phyloP scores from a whole-genome alignment of 176 grass and related monocot genomes.

The Saccharum officinarum region DNA sequence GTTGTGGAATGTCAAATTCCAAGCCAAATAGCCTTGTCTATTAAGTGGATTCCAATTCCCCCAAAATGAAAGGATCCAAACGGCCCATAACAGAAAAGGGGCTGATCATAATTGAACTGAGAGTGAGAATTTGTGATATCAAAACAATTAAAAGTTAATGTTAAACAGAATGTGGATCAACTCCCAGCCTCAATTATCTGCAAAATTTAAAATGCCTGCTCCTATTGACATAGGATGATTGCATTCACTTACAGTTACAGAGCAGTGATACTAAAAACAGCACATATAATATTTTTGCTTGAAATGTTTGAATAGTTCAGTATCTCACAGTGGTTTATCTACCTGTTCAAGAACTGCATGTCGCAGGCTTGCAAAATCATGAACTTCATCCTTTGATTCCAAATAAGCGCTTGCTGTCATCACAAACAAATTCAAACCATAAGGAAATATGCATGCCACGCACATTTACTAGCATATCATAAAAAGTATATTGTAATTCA shows the following conservation, averaged over 20 bases:
- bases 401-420: constrained; percentile 67
- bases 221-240: constrained; percentile 11
- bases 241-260: not conserved
- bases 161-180: not conserved
- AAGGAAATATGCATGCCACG: constrained; percentile 28
- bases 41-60: no score
- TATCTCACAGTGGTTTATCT: constrained; percentile 17
- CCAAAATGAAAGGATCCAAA: no score
- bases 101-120: not conserved
- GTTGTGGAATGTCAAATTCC: no score
- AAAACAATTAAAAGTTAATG: not conserved
- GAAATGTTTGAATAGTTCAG: constrained; percentile 24
- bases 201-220: not conserved
- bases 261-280: constrained; percentile 11
- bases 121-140: not conserved
- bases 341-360: constrained; percentile 91
- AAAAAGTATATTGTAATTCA: constrained; percentile 29
- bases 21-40: no score
- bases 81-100: not conserved
- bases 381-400: constrained; percentile 75
- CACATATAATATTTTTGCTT: constrained; percentile 2
- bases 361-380: constrained; percentile 67
- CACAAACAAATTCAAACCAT: constrained; percentile 50
- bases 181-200: not conserved
- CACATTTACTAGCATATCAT: not conserved